phyloP scores from a whole-genome alignment of 768 basidiomycete species.

The Tephrocybe sp. region DNA sequence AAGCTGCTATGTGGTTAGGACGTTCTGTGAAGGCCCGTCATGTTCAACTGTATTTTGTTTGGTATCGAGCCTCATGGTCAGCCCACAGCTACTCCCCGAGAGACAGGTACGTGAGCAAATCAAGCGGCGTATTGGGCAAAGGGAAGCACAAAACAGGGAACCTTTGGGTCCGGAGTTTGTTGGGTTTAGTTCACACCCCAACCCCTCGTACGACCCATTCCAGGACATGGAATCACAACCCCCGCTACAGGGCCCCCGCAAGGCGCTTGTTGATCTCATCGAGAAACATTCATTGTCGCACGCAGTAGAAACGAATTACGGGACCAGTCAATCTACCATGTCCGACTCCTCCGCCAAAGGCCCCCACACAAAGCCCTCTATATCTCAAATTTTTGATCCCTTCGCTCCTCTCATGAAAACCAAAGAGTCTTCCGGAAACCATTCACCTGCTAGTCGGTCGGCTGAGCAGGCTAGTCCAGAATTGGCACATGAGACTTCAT shows the following conservation, averaged over 20 bases:
- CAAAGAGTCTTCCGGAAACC: background rate
- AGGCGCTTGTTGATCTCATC: background rate
- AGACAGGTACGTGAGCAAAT: background rate
- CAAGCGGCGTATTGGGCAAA: background rate
- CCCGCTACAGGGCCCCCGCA: background rate
- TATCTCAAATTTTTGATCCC: background rate
- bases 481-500: background rate
- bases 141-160: background rate
- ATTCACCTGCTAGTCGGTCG: background rate
- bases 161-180: slow-evolving; percentile 6
- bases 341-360: background rate
- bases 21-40: background rate
- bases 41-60: background rate
- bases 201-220: slow-evolving; percentile 10
- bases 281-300: background rate
- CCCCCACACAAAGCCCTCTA: background rate
- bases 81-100: background rate
- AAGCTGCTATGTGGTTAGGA: background rate
- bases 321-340: background rate
- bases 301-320: background rate
- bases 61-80: background rate
- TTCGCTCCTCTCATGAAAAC: slow-evolving; percentile 1
- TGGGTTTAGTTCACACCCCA: slow-evolving; percentile 5
- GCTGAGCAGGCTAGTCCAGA: background rate
- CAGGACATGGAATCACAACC: background rate